Evolutionary conservation across 1,284 basidiomycete genomes (phyloP).

Genomic region (Microbotryum intermedium): DNA sequence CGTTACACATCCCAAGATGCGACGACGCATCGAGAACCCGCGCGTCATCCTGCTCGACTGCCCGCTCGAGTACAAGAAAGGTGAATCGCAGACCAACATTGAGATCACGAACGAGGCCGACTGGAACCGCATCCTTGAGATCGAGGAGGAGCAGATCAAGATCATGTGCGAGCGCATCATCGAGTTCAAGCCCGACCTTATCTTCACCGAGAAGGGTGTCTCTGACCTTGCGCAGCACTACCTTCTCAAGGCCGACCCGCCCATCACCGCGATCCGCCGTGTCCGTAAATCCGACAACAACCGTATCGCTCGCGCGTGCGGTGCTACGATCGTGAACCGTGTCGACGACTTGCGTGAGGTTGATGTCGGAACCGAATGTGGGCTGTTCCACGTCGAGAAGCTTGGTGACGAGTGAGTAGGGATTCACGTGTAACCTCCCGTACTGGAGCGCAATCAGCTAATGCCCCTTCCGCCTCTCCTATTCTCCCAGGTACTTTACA

Average conservation of each 20-base stretch:
- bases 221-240: constrained; percentile 93
- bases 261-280: constrained; percentile 78
- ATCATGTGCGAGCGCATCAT: constrained; percentile 74
- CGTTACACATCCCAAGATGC: constrained; percentile 96
- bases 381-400: constrained; percentile 92
- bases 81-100: constrained; percentile 97
- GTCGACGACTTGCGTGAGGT: constrained; percentile 87
- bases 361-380: constrained; percentile 87
- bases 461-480: background rate
- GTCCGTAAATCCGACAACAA: constrained; percentile 99
- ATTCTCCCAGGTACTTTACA: constrained; percentile 71
- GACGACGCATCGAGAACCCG: constrained; percentile 81
- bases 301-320: constrained; percentile 89
- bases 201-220: constrained; percentile 96
- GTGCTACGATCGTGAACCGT: constrained; percentile 93
- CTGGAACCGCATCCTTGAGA: constrained; percentile 85
- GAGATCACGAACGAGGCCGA: constrained; percentile 92
- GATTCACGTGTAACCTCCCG: background rate
- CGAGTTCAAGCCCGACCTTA: constrained; percentile 88
- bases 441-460: background rate
- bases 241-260: constrained; percentile 66
- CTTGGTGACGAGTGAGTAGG: constrained; percentile 81
- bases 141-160: constrained; percentile 97
- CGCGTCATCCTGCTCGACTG: constrained; percentile 88
- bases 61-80: constrained; percentile 98